Evolutionary conservation across 2,329 filamentous ascomycete species (phyloP), one percentile per base, ranked within the genome.

Genomic region (Sphaerulina musiva): DNA sequence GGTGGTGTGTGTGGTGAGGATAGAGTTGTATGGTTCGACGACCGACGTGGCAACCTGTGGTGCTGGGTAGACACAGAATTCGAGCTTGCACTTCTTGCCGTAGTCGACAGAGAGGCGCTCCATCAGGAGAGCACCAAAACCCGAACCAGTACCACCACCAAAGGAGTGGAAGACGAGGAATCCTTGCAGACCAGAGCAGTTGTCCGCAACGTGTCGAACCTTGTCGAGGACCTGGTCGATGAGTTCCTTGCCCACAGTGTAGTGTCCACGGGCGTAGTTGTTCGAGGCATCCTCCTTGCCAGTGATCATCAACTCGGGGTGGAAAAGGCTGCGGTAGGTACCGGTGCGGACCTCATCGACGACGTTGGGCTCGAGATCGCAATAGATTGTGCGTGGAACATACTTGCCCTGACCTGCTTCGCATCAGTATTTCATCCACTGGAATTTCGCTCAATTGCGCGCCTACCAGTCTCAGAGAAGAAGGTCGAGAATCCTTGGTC

Each of bases 121-220:
- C 90, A 98, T 95, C 68, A 98, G 81, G 65, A 98, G 85, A 69
- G 93, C 93, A 78, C 93, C 93, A 76, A 98, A 98, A 72, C 93
- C 93, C 68, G 93, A 98, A 69, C 93, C 93, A 67, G 93, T 98
- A 80, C 93, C 93, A 77, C 93, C 93, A 78, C 93, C 93, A 74
- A 98, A 97, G 57, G 92, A 97, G 86, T 98, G 93, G 87, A 97
- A 97, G 72, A 98, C 91, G 64, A 97, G 83, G 86, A 98, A 98
- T 71, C 93, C 93, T 76, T 98, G 93, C 56, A 98, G 90, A 78
- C 91, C 92, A 67, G 88, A 86, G 77, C 93, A 98, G 84, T 93
- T 95, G 76, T 98, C 91, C 76, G 93, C 92, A 67, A 97, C 91
- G 68, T 89, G 89, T 75, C 93, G 89, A 65, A 98, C 87, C 83